phyloP scores from a whole-genome alignment of 2,329 filamentous ascomycete species.

The Colletotrichum chrysophilum region DNA sequence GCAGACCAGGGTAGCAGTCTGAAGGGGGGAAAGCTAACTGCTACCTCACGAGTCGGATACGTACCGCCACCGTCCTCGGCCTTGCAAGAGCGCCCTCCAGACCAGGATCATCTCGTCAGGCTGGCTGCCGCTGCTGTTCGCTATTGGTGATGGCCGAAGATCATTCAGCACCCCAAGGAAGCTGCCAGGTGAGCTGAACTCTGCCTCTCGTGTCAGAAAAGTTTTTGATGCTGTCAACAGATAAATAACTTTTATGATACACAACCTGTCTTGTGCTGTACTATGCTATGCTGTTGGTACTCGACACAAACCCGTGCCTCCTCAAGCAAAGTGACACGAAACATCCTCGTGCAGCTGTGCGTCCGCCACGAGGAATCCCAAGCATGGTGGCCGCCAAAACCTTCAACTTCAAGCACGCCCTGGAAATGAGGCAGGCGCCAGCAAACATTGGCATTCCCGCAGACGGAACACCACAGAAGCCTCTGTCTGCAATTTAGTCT shows the following conservation, averaged over 20 bases:
- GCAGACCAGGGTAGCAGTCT: neutral
- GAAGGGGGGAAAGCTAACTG: neutral
- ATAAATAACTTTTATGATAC: neutral
- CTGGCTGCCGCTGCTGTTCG: neutral
- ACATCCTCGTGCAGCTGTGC: neutral
- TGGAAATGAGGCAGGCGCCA: neutral
- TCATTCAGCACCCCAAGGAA: neutral
- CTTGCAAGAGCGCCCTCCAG: neutral
- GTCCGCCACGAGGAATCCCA: neutral
- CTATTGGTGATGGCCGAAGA: neutral
- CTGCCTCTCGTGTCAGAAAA: neutral
- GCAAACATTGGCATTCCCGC: neutral
- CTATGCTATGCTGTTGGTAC: neutral
- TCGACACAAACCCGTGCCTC: neutral
- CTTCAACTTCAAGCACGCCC: neutral
- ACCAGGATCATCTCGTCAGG: neutral
- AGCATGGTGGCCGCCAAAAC: neutral
- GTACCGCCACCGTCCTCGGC: neutral
- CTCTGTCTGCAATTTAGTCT: neutral
- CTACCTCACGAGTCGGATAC: neutral
- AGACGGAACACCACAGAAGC: neutral
- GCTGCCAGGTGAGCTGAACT: neutral
- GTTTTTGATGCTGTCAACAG: neutral
- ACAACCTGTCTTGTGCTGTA: neutral
- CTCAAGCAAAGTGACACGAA: conserved; percentile 3